Evolutionary conservation across 2,329 filamentous ascomycete species (phyloP).

Genomic region (Aspergillus sp.): DNA sequence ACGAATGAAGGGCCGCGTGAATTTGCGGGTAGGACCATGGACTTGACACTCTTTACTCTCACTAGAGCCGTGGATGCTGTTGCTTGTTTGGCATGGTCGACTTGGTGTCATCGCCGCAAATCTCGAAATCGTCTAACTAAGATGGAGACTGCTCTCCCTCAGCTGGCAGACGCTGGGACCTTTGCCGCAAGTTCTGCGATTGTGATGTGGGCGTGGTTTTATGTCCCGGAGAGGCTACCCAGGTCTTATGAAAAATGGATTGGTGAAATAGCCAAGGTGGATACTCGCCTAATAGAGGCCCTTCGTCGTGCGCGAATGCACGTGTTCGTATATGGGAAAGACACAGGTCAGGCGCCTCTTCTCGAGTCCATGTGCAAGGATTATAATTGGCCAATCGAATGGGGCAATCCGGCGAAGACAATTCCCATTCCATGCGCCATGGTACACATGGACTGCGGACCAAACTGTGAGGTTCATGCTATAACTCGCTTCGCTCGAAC

Average conservation of each 20-base stretch:
- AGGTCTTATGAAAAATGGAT: conserved; percentile 75
- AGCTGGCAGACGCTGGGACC: conserved; percentile 56
- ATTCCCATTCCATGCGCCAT: conserved; percentile 73
- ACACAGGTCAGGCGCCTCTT: conserved; percentile 61
- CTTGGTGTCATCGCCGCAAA: conserved; percentile 30
- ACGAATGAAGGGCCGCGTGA: conserved; percentile 15
- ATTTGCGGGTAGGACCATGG: conserved; percentile 65
- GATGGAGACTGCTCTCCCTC: conserved; percentile 35
- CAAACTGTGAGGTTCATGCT: conserved; percentile 65
- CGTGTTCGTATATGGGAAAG: conserved; percentile 61
- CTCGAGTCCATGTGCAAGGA: conserved; percentile 65
- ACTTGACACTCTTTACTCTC: conserved; percentile 70
- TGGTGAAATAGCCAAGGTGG: conserved; percentile 64
- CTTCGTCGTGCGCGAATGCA: conserved; percentile 59
- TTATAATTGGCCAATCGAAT: conserved; percentile 57
- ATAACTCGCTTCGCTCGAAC: conserved; percentile 58
- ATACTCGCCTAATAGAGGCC: conserved; percentile 63
- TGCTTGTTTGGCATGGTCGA: conserved; percentile 57
- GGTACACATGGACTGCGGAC: conserved; percentile 70
- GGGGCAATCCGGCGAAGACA: conserved; percentile 62
- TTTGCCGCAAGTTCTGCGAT: conserved; percentile 65
- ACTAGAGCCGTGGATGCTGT: conserved; percentile 65
- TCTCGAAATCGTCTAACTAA: conserved; percentile 21
- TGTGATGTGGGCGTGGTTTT: conserved; percentile 89
- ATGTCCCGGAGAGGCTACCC: conserved; percentile 62